Evolutionary conservation across 768 basidiomycete genomes (phyloP), one percentile per base, ranked within the genome.

Genomic region (Mycena capillaripes): DNA sequence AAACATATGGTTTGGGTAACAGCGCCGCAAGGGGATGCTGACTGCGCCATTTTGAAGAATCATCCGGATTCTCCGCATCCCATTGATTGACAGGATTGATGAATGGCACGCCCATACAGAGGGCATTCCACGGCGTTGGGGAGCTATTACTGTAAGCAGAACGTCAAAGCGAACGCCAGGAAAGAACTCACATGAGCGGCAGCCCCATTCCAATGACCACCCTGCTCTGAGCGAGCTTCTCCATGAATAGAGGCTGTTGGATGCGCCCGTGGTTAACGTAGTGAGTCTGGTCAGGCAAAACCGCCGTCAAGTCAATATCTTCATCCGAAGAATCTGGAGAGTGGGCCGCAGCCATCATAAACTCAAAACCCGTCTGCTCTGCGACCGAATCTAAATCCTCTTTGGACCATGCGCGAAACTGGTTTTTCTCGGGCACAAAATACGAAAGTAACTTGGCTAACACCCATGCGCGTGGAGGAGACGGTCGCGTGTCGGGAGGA

Each of bases 101-200:
- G 53, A 63, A 72, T 17, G 71, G 66, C 2, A 72, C 71, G 30
- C 71, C 66, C 2, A 72, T 25, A 32, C 72, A 73, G 1, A 73
- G 44, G 1, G 42, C 72, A 19, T 69, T 61, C 29, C 46, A 73
- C 25, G 68, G 72, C 23, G 72, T 73, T 2, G 72, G 72, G n/a
- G 72, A 73, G 10, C 71, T 73, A 34, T 21, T 12, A 3, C 30
- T 25, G 25, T 57, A 17, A 67, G 30, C 34, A 29, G 16, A 27
- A n/a, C n/a, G n/a, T n/a, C n/a, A n/a, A n/a, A n/a, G n/a, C n/a
- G n/a, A n/a, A n/a, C n/a, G n/a, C n/a, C n/a, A n/a, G n/a, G n/a
- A n/a, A n/a, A n/a, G n/a, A n/a, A n/a, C n/a, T 34, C 16, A 59
- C 71, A 70, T 64, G 2, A 58, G 6, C 10, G 72, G 72, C 21